phyloP scores from a whole-genome alignment of 805 yeast species.

The Jamesozyma piceae region DNA sequence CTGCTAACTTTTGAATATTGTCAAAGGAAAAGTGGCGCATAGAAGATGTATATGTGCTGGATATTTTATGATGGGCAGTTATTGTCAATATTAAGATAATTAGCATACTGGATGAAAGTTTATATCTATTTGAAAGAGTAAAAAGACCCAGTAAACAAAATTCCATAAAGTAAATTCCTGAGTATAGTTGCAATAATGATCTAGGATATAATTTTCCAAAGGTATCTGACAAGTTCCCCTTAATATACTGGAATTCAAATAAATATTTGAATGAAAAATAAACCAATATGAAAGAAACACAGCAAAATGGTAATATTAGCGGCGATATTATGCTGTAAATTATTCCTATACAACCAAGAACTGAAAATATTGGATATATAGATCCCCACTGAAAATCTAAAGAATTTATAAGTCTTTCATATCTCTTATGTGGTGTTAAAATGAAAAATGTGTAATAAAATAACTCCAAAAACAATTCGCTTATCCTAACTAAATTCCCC shows the following conservation, averaged over 20 bases:
- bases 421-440: constrained; percentile 53
- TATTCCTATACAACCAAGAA: constrained; percentile 67
- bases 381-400: constrained; percentile 67
- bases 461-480: constrained; percentile 37
- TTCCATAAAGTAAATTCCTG: constrained; percentile 77
- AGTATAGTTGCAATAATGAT: constrained; percentile 66
- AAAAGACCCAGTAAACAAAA: constrained; percentile 69
- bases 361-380: constrained; percentile 64
- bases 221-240: constrained; percentile 48
- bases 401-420: constrained; percentile 36
- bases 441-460: constrained; percentile 33
- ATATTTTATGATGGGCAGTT: constrained; percentile 46
- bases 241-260: constrained; percentile 46
- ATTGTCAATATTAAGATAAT: constrained; percentile 44
- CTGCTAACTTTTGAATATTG: background rate
- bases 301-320: constrained; percentile 51
- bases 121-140: constrained; percentile 44
- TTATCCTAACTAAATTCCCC: constrained; percentile 52
- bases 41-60: constrained; percentile 14
- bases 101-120: constrained; percentile 42
- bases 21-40: constrained; percentile 5
- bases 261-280: constrained; percentile 64
- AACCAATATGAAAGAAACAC: constrained; percentile 47
- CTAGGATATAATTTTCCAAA: constrained; percentile 62
- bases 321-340: constrained; percentile 78